Conservation (phyloP, 106 monocot genomes). For the Alisma plantagoaquatica region DNA sequence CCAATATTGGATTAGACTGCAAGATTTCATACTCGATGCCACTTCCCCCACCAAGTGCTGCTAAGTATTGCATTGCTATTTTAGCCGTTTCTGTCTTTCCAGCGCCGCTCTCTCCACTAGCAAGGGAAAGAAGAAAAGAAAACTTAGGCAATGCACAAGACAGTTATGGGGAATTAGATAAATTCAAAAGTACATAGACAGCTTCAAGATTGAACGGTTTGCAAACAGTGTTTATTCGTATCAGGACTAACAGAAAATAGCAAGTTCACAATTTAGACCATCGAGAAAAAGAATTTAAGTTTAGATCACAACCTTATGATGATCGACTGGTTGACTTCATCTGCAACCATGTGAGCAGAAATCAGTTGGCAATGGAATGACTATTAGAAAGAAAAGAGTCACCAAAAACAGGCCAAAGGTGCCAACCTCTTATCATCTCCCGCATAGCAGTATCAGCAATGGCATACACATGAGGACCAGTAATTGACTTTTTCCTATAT, state of each 20-base stretch:
- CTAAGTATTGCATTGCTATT: constrained; percentile 99
- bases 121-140: constrained; percentile 4
- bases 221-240: too few relatives aligned
- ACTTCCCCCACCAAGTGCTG: constrained; percentile 90
- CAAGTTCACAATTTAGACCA: not conserved
- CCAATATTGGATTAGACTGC: constrained; percentile 95
- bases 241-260: not conserved
- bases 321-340: constrained; percentile 97
- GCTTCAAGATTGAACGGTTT: not conserved
- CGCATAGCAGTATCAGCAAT: constrained; percentile 88
- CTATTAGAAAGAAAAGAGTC: not conserved
- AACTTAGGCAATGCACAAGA: not conserved
- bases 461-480: constrained; percentile 91
- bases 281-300: not conserved
- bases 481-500: constrained; percentile 52
- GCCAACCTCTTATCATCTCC: constrained; percentile 92
- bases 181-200: not conserved
- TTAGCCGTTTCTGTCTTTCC: constrained; percentile 99
- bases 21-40: constrained; percentile 97
- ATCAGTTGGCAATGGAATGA: not conserved
- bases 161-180: not conserved
- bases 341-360: constrained; percentile 29
- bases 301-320: constrained; percentile 68
- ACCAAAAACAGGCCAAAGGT: not conserved
- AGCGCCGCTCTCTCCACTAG: constrained; percentile 98